phyloP scores from a whole-genome alignment of 176 grass and related monocot species.

The Musa troglodytarum region DNA sequence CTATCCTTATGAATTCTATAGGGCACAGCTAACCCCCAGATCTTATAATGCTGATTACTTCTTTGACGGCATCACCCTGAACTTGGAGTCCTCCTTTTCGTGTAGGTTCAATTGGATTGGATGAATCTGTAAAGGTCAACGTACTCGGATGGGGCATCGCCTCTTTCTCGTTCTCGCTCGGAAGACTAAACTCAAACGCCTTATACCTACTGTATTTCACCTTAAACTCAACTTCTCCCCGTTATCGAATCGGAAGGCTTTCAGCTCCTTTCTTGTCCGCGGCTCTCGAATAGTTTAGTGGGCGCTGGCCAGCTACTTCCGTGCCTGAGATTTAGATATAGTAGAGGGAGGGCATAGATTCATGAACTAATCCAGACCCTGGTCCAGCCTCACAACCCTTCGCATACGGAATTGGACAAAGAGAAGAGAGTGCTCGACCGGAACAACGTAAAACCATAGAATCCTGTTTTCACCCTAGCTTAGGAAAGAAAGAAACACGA shows the following conservation, averaged over 20 bases:
- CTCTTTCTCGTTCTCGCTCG: too few relatives aligned
- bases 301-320: background rate
- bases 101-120: too few relatives aligned
- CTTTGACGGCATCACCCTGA: background rate
- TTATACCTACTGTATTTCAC: background rate
- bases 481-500: too few relatives aligned
- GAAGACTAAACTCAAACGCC: too few relatives aligned
- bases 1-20: background rate
- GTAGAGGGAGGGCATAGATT: background rate
- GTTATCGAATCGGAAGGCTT: background rate
- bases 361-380: background rate
- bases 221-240: too few relatives aligned
- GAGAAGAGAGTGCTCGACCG: background rate
- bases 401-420: background rate
- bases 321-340: background rate
- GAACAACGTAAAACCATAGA: background rate
- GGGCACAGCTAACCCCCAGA: background rate
- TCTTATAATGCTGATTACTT: background rate
- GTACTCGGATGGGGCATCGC: too few relatives aligned
- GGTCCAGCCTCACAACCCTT: background rate
- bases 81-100: too few relatives aligned
- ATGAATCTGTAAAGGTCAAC: too few relatives aligned
- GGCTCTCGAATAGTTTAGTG: background rate
- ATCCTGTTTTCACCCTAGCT: too few relatives aligned
- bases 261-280: background rate